Evolutionary conservation across 78 protist genomes (phyloP), one percentile per base, ranked within the genome.

Genomic region (Tieghemostelium lacteum): DNA sequence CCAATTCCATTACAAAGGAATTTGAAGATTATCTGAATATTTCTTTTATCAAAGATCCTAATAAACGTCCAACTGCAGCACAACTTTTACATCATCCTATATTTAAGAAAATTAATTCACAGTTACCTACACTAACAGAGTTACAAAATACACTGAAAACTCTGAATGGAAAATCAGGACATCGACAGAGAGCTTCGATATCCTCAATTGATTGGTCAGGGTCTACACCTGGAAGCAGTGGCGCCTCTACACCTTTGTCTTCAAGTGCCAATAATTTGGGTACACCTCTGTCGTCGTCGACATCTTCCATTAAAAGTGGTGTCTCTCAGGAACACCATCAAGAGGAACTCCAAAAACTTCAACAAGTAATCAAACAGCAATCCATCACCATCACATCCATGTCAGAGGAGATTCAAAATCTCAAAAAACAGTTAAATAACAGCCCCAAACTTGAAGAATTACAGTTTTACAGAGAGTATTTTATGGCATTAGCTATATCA

Each of bases 21-120:
- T 55, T 95, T 54, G 19, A 57, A 20, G 96, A 95, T n/a, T 96
- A 93, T 39, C 73, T 97, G n/a, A 37, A 75, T 3, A 61, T n/a
- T 22, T 94, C 96, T 67, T 97, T 97, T 73, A 70, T 76, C 33
- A 97, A 97, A 75, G 97, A 96, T 71, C 89, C 96, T 31, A 58
- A 14, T 55, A 57, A 74, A 28, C 34, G 87, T 49, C 94, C 94
- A 31, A 67, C 94, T 7, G 87, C 94, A 26, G 12, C 58, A 17
- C 62, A 88, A 19, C 62, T 75, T 45, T 39, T 75, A 36, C 72
- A 66, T n/a, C 94, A 88, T 52, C 94, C 76, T 58, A 77, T 75
- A 17, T 75, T 88, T 55, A 64, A 85, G 34, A 70, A 50, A 28
- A 57, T 52, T 5, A 12, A 80, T 26, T 22, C 31, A 37, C 63